Evolutionary conservation across 2,329 filamentous ascomycete genomes (phyloP).

Genomic region (Bipolaris cookei): DNA sequence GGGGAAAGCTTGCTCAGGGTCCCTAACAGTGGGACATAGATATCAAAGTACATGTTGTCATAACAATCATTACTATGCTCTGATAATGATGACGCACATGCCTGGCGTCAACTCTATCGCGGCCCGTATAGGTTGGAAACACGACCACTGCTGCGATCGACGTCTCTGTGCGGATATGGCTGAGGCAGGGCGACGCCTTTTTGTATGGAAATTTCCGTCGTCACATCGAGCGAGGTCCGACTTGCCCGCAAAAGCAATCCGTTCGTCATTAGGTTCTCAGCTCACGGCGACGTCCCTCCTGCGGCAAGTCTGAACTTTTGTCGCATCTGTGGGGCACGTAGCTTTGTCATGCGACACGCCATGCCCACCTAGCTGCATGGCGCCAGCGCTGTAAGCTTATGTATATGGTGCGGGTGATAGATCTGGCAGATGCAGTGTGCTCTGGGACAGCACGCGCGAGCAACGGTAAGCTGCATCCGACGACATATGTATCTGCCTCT

Average conservation of each 20-base stretch:
- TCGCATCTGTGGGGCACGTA: constrained; percentile 23
- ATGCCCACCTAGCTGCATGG: constrained; percentile 23
- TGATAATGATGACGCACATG: constrained; percentile 18
- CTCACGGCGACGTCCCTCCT: constrained; percentile 18
- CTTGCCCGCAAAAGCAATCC: constrained; percentile 14
- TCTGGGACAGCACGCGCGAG: constrained; percentile 19
- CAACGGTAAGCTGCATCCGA: constrained; percentile 30
- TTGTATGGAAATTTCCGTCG: constrained; percentile 20
- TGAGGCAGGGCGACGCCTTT: constrained; percentile 30
- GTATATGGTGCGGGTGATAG: constrained; percentile 30
- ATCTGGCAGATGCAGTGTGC: constrained; percentile 32
- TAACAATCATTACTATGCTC: constrained; percentile 11
- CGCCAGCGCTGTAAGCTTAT: constrained; percentile 25
- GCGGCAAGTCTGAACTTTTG: constrained; percentile 25
- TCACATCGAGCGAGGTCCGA: constrained; percentile 13
- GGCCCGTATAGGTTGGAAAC: constrained; percentile 13
- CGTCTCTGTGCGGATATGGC: constrained; percentile 42
- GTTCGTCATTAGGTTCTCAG: constrained; percentile 19
- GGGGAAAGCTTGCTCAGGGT: constrained; percentile 28
- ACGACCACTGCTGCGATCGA: constrained; percentile 41
- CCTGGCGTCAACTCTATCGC: constrained; percentile 19
- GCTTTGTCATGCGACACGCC: constrained; percentile 25
- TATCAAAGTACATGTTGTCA: constrained; percentile 12
- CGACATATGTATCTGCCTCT: constrained; percentile 15
- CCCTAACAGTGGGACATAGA: not conserved